These are phyloP conservation scores for Ascosphaera pollenicola DNA, from an alignment of 2,329 filamentous ascomycete genomes.

Conservation along the genomic window DNA sequence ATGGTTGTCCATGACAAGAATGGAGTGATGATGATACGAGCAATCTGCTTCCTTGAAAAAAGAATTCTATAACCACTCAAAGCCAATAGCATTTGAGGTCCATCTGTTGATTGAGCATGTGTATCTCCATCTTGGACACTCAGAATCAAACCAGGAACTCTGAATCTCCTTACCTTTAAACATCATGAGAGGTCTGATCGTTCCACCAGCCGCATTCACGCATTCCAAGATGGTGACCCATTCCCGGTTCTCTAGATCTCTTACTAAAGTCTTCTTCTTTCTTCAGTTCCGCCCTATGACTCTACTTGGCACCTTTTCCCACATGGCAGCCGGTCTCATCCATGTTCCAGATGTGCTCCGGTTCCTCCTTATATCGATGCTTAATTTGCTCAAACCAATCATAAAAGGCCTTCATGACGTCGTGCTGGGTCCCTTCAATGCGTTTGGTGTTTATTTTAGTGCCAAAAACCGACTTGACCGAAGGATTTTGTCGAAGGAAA, in stretches of 20 bases:
- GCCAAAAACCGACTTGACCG: no score
- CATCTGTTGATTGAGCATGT: conserved; percentile 1
- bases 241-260: conserved; percentile 1
- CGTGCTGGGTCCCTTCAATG: not conserved
- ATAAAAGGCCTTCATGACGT: not conserved
- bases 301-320: conserved; percentile 1
- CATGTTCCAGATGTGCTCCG: conserved; percentile 5
- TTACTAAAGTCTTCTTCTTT: not conserved
- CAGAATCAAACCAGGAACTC: not conserved
- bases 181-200: not conserved
- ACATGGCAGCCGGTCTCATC: conserved; percentile 5
- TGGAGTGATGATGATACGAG: not conserved
- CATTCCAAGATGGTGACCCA: conserved; percentile 1
- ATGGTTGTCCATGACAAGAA: conserved; percentile 1
- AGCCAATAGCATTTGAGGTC: conserved; percentile 1
- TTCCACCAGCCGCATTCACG: not conserved
- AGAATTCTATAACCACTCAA: conserved; percentile 1
- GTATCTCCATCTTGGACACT: not conserved
- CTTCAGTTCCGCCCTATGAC: conserved; percentile 1
- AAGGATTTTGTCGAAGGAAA: no score
- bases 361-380: conserved; percentile 3
- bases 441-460: not conserved
- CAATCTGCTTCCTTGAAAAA: not conserved
- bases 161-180: not conserved
- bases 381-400: not conserved